These are phyloP conservation scores for Neospora caninum DNA, from an alignment of 169 alveolate genomes.

Conservation along the genomic window DNA sequence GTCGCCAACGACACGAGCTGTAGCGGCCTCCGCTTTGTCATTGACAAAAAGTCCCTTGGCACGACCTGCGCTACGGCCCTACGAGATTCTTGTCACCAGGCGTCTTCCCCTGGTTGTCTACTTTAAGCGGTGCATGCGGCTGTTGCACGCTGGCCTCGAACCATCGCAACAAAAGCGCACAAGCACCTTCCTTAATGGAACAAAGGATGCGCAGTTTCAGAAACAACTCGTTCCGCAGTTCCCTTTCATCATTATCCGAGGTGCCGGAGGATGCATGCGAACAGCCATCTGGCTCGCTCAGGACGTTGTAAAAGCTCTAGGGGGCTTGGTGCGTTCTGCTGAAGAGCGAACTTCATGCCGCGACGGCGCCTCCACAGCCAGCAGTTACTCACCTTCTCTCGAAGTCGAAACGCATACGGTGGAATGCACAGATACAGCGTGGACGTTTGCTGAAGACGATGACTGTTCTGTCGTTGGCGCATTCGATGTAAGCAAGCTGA, in stretches of 20 bases:
- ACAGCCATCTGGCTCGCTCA: conserved; percentile 63
- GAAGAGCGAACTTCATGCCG: neutral
- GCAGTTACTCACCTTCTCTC: neutral
- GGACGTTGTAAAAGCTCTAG: conserved; percentile 56
- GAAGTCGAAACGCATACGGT: conserved; percentile 11
- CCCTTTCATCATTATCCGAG: conserved; percentile 46
- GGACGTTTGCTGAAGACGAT: neutral
- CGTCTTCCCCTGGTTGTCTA: conserved; percentile 60
- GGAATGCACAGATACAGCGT: neutral
- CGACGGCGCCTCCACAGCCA: neutral
- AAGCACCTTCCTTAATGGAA: neutral
- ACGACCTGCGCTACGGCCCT: conserved; percentile 59
- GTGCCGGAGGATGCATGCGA: conserved; percentile 59
- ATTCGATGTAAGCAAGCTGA: neutral
- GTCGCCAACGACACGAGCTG: neutral
- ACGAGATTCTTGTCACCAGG: conserved; percentile 59
- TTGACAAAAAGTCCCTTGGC: conserved; percentile 29
- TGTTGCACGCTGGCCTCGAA: conserved; percentile 24
- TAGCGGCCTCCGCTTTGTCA: neutral
- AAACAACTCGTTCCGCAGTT: conserved; percentile 8
- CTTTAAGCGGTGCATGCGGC: conserved; percentile 48
- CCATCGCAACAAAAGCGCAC: neutral
- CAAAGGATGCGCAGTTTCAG: neutral
- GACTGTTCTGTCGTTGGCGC: neutral
- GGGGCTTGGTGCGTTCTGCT: conserved; percentile 25